A percentile compares a stretch with the other conserved stretches of the same genome.
Conservation (phyloP, 83 land plant genomes). For the Thuja plicata region DNA sequence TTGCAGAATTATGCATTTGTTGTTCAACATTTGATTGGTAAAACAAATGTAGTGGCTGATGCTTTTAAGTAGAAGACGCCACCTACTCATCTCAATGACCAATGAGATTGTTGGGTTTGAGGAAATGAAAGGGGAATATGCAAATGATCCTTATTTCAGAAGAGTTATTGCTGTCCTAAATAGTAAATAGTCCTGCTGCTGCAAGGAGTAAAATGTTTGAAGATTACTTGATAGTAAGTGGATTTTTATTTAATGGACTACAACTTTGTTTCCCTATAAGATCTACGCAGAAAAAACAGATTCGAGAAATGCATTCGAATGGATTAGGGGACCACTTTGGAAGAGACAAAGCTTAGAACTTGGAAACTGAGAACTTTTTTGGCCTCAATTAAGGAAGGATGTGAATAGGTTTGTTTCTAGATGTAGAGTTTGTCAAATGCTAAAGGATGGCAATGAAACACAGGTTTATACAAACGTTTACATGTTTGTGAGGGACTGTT, state of each 20-base stretch:
- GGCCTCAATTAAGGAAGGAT: not conserved
- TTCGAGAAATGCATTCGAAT: not conserved
- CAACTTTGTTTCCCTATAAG: not conserved
- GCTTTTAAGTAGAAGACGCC: not conserved
- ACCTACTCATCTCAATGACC: conserved; percentile 5
- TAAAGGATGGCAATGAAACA: not conserved
- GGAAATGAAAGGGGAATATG: not conserved
- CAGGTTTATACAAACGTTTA: not conserved
- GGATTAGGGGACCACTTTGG: not conserved
- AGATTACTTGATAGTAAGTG: not conserved
- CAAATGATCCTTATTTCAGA: not conserved
- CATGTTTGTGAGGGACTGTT: not conserved
- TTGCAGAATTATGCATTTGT: not conserved
- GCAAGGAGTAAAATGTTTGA: not conserved
- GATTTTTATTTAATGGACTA: not conserved
- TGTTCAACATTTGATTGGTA: not conserved
- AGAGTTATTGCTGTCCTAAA: not conserved
- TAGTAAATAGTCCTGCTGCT: not conserved
- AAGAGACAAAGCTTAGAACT: not conserved
- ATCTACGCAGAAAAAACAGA: not conserved
- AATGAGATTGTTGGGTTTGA: not conserved
- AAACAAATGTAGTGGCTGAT: not conserved
- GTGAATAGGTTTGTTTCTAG: not conserved
- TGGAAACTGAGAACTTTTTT: not conserved
- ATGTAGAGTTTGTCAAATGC: not conserved